Percentiles rank a stretch among this genome's conserved stretches.
phyloP scores from a whole-genome alignment of 352 stramenopile species.

The Pythium plurisporium region DNA sequence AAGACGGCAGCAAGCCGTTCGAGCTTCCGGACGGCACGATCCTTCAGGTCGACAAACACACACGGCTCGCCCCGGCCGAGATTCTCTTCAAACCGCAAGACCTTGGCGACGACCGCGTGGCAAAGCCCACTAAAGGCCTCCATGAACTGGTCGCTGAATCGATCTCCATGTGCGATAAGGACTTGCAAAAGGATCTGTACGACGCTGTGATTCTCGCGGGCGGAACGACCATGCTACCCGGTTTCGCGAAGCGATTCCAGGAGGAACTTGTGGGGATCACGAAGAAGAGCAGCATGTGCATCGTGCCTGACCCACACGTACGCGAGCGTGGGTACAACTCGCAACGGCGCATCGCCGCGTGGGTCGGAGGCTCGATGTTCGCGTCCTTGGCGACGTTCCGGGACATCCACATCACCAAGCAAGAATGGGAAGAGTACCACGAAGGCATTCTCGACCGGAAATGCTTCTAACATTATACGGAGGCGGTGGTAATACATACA shows the following conservation, averaged over 20 bases:
- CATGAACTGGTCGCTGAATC: constrained; percentile 82
- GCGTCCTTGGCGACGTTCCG: constrained; percentile 84
- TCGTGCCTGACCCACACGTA: constrained; percentile 76
- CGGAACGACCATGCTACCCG: constrained; percentile 81
- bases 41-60: constrained; percentile 77
- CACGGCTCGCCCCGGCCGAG: constrained; percentile 61
- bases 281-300: constrained; percentile 31
- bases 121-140: constrained; percentile 50
- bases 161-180: constrained; percentile 86
- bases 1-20: constrained; percentile 56
- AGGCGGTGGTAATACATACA: background rate
- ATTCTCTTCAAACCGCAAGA: constrained; percentile 84
- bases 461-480: constrained; percentile 47
- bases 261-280: constrained; percentile 45
- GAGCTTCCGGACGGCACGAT: constrained; percentile 85
- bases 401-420: constrained; percentile 84
- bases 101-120: constrained; percentile 91
- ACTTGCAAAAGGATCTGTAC: constrained; percentile 76
- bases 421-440: constrained; percentile 89
- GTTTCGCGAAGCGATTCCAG: constrained; percentile 78
- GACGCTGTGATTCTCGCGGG: constrained; percentile 75
- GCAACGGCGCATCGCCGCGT: constrained; percentile 80
- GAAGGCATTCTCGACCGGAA: constrained; percentile 82
- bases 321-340: constrained; percentile 85
- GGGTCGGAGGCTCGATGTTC: constrained; percentile 89